Percentiles rank a stretch among this genome's conserved stretches.
Evolutionary conservation across 1,139 yeast species (phyloP).

Genomic region (Candida anutae): DNA sequence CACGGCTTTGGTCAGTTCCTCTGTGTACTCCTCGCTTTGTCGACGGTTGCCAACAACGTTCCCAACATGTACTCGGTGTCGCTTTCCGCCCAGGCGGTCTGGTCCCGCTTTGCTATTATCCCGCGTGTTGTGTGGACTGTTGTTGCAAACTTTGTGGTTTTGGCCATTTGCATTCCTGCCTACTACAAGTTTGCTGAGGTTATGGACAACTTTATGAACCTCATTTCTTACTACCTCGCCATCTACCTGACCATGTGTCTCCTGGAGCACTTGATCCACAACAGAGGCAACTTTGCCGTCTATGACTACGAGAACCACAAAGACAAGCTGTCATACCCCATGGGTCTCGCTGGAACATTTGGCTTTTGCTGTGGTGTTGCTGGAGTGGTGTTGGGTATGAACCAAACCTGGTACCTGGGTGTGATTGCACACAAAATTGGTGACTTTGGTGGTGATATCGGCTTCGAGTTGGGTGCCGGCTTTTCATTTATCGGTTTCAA

Average conservation of each 20-base stretch:
- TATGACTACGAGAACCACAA: slow-evolving; percentile 61
- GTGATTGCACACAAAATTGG: slow-evolving; percentile 59
- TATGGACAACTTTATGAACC: slow-evolving; percentile 81
- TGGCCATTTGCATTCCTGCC: slow-evolving; percentile 86
- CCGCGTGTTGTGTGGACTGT: slow-evolving; percentile 83
- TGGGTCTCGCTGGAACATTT: slow-evolving; percentile 69
- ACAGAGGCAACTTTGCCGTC: slow-evolving; percentile 47
- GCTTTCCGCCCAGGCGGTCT: slow-evolving; percentile 74
- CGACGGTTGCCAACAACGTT: slow-evolving; percentile 83
- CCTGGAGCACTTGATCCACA: slow-evolving; percentile 75
- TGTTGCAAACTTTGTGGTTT: slow-evolving; percentile 63
- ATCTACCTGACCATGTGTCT: slow-evolving; percentile 67
- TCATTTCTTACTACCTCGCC: slow-evolving; percentile 86
- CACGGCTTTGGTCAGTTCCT: slow-evolving; percentile 89
- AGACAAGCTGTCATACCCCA: slow-evolving; percentile 51
- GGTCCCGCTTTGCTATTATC: slow-evolving; percentile 61
- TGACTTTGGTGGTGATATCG: slow-evolving; percentile 73
- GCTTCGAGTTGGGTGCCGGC: slow-evolving; percentile 68
- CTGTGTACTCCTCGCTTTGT: slow-evolving; percentile 72
- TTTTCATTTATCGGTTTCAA: slow-evolving; percentile 65
- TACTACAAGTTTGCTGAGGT: slow-evolving; percentile 64
- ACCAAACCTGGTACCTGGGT: slow-evolving; percentile 77
- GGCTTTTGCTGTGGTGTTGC: slow-evolving; percentile 80
- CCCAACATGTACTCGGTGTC: slow-evolving; percentile 92
- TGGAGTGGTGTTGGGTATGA: slow-evolving; percentile 83